phyloP scores from a whole-genome alignment of 805 yeast species.

The Geotrichum ghanense region DNA sequence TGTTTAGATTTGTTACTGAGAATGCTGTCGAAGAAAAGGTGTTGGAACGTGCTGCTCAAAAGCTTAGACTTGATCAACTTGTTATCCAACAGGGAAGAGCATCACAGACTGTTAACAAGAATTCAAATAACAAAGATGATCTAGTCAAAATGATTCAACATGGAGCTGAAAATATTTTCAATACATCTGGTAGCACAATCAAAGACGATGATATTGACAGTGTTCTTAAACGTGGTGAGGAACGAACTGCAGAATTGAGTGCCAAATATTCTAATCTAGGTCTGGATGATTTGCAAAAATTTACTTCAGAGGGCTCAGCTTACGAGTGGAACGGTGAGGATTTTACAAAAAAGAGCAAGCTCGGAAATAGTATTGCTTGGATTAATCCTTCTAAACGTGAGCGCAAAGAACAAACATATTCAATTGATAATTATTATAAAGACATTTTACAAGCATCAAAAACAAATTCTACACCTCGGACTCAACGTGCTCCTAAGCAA shows the following conservation, averaged over 20 bases:
- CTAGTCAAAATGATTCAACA: constrained; percentile 90
- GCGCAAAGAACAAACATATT: constrained; percentile 48
- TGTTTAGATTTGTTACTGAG: constrained; percentile 86
- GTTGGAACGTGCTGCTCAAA: constrained; percentile 90
- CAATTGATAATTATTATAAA: constrained; percentile 75
- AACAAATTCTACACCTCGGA: constrained; percentile 32
- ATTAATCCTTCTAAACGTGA: constrained; percentile 65
- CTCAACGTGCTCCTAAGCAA: constrained; percentile 77
- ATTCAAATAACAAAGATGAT: constrained; percentile 53
- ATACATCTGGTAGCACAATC: constrained; percentile 27
- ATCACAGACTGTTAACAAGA: constrained; percentile 29
- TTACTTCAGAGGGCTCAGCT: constrained; percentile 71
- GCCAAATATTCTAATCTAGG: constrained; percentile 78
- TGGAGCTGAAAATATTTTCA: constrained; percentile 86
- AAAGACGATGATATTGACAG: constrained; percentile 45
- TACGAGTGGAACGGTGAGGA: constrained; percentile 92
- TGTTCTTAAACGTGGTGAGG: constrained; percentile 69
- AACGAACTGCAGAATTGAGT: constrained; percentile 66
- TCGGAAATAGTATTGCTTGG: constrained; percentile 40
- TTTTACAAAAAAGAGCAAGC: constrained; percentile 41
- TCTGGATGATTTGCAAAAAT: constrained; percentile 84
- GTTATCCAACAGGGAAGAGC: constrained; percentile 85
- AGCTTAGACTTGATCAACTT: constrained; percentile 79
- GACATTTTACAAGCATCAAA: constrained; percentile 64
- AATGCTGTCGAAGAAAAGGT: constrained; percentile 96